Evolutionary conservation across 169 alveolate species (phyloP), one percentile per base, ranked within the genome.

Genomic region (Eimeria mitis): DNA sequence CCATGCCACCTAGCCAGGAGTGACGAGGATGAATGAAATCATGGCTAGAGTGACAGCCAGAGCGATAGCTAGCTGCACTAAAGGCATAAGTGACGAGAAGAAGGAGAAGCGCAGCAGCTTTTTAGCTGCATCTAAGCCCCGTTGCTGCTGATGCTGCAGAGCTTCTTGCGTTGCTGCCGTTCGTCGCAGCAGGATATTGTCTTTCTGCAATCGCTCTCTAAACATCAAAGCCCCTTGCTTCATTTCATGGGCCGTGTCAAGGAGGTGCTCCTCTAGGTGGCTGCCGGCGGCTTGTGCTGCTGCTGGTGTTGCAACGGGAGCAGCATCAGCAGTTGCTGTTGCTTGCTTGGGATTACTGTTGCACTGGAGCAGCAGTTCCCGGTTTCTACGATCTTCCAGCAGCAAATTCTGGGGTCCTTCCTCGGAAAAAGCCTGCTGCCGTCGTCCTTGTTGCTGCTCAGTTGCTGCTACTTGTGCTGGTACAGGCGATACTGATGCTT

Each of bases 91-190:
- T 21, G 89, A 25, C 34, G 71, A 44, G 70, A 81, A 81, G 47
- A 81, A 81, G 65, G 89, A 49, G 89, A 81, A 52, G 89, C 89
- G 89, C 37, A 81, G 71, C 52, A 81, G 89, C 63, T 81, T 81
- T 52, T 31, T 81, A 81, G 89, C 89, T 52, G 89, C 70, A 34
- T 81, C 71, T n/a, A 81, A 25, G 54, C 89, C 89, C 71, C 63
- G 68, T 52, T n/a, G 28, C 71, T 81, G 89, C 70, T 81, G 65
- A 71, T 52, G 89, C 54, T 81, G 89, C 70, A 81, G 21, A 16
- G 89, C 31, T n/a, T 81, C 89, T 54, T 81, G 89, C 9, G 75
- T 81, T n/a, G 89, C 89, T 56, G 89, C 68, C 89, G 89, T 81
- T n/a, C 89, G 89, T 61, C 54, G 73, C 89, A 81, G 28, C 31